Percentiles rank a stretch among this genome's conserved stretches.
Conservation (phyloP, 2,329 filamentous ascomycete genomes). For the Colletotrichum graminicola region DNA sequence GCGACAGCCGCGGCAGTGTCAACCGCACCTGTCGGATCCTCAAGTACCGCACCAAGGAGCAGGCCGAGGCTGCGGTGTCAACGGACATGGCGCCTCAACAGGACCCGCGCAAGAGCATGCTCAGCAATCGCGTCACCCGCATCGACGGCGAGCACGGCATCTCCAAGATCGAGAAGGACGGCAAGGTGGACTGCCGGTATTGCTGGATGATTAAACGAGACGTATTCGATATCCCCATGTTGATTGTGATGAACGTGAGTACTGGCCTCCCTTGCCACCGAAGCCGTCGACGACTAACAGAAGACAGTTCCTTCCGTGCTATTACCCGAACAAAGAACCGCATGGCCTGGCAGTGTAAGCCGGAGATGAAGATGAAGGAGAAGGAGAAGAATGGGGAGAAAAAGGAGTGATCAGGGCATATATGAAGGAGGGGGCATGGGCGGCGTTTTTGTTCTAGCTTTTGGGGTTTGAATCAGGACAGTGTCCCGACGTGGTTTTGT, state of each 20-base stretch:
- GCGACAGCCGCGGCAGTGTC: constrained; percentile 87
- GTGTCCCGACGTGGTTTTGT: neutral
- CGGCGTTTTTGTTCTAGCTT: constrained; percentile 46
- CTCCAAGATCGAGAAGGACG: constrained; percentile 84
- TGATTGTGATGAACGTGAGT: constrained; percentile 98
- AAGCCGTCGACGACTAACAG: constrained; percentile 4
- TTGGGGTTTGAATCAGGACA: constrained; percentile 1
- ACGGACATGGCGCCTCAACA: constrained; percentile 56
- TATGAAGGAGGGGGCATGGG: constrained; percentile 46
- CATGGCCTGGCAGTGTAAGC: constrained; percentile 66
- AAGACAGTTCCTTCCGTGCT: constrained; percentile 69
- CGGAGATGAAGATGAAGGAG: constrained; percentile 5
- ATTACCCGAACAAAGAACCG: constrained; percentile 68
- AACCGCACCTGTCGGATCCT: constrained; percentile 87
- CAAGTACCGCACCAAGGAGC: constrained; percentile 86
- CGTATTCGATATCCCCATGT: constrained; percentile 97
- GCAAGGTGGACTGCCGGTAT: constrained; percentile 94
- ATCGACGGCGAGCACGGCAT: constrained; percentile 83
- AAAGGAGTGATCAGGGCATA: constrained; percentile 38
- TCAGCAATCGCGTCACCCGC: constrained; percentile 70
- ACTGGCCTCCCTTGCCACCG: neutral
- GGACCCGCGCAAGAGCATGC: constrained; percentile 61
- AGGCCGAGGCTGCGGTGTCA: constrained; percentile 52
- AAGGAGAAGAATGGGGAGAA: neutral
- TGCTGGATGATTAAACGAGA: constrained; percentile 98